These are phyloP conservation scores for Hypoxylon sp. DNA, from an alignment of 2,329 filamentous ascomycete species.

Conservation along the genomic window DNA sequence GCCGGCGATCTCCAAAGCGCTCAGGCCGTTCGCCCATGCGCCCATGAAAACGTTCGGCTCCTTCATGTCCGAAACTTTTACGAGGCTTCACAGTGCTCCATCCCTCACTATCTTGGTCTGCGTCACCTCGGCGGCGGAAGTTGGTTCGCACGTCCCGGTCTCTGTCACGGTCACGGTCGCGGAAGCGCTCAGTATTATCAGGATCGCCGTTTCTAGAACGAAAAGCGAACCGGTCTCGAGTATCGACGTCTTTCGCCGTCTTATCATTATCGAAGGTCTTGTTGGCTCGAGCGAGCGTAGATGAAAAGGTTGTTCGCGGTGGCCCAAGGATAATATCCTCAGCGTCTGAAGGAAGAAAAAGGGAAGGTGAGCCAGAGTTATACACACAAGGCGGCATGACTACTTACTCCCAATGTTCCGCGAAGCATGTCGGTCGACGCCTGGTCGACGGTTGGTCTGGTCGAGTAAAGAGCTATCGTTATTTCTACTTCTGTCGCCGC, in stretches of 20 bases:
- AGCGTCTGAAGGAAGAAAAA: constrained; percentile 56
- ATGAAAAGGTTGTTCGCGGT: constrained; percentile 83
- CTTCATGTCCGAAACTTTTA: constrained; percentile 76
- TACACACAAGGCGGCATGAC: constrained; percentile 11
- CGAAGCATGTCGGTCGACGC: constrained; percentile 61
- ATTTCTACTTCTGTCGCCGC: constrained; percentile 54
- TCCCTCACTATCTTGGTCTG: constrained; percentile 70
- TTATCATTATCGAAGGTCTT: constrained; percentile 63
- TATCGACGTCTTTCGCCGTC: constrained; percentile 58
- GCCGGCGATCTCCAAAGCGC: constrained; percentile 51
- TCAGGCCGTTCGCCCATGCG: constrained; percentile 65
- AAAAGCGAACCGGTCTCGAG: constrained; percentile 67
- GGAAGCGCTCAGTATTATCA: constrained; percentile 50
- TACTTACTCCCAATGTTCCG: constrained; percentile 65
- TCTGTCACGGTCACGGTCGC: constrained; percentile 58
- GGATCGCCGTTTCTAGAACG: constrained; percentile 60
- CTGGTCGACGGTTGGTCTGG: constrained; percentile 60
- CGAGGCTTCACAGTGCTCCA: constrained; percentile 79
- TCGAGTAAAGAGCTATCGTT: constrained; percentile 57
- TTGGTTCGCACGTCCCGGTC: constrained; percentile 57
- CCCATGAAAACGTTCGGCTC: constrained; percentile 74
- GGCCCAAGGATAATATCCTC: constrained; percentile 89
- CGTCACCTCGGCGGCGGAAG: constrained; percentile 62
- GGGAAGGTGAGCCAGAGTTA: constrained; percentile 43
- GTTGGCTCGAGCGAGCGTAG: constrained; percentile 64